A percentile compares a stretch with the other conserved stretches of the same genome.
These are phyloP conservation scores for Russula sp. DNA, from an alignment of 768 basidiomycete species.

Conservation along the genomic window DNA sequence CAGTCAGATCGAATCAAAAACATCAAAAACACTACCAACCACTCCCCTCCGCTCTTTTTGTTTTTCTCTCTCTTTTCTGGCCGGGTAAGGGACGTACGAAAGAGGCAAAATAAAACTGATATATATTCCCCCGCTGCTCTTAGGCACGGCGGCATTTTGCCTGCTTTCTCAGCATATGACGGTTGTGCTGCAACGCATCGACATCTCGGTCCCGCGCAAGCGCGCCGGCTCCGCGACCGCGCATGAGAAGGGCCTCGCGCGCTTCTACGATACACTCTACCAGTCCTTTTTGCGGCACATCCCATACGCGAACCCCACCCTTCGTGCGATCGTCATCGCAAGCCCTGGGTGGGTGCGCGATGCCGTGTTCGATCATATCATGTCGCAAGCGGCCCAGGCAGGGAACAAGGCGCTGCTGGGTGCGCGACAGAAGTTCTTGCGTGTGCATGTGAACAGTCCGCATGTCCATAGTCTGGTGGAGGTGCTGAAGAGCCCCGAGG, in stretches of 20 bases:
- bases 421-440: constrained; percentile 78
- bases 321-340: constrained; percentile 91
- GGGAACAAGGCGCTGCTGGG: constrained; percentile 78
- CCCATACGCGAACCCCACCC: constrained; percentile 61
- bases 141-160: constrained; percentile 86
- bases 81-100: not conserved
- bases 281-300: constrained; percentile 86
- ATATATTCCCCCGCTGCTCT: not conserved
- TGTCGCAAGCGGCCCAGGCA: constrained; percentile 70
- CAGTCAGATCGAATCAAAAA: too few species aligned
- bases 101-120: not conserved
- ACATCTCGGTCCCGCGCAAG: constrained; percentile 86
- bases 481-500: constrained; percentile 91
- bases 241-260: constrained; percentile 85
- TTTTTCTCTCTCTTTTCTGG: too few species aligned
- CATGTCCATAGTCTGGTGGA: constrained; percentile 96
- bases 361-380: constrained; percentile 74
- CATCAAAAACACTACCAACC: not conserved
- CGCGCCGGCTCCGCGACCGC: constrained; percentile 73
- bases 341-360: constrained; percentile 96
- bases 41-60: not conserved
- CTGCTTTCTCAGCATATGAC: constrained; percentile 97
- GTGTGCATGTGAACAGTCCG: constrained; percentile 85
- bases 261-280: constrained; percentile 80
- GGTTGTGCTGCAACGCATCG: constrained; percentile 81